Base-by-base conservation (phyloP, 2,329 filamentous ascomycete species). In the Claviceps arundinis region DNA sequence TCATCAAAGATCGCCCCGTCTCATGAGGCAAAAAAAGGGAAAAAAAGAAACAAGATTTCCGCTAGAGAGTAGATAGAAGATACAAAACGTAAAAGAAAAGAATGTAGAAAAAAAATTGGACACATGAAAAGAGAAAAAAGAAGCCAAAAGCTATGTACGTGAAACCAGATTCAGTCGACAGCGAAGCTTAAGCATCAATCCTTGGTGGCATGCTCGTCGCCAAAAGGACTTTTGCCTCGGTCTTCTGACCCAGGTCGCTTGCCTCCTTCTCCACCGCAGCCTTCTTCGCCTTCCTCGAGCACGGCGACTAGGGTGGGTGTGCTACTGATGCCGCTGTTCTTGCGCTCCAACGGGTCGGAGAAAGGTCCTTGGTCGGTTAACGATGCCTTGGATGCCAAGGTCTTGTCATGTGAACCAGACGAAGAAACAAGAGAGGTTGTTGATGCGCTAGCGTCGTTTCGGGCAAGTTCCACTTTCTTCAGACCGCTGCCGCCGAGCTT, bases 331-430 rank as follows among this genome's bases (percentile, higher is more conserved):
- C 50, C 56, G 5, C 57, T 48, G 61, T 50, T 68, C 34, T 58
- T 57, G 50, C 58, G 58, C 50, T 61, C 59, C 2, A 75, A 73
- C 2, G 77, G 78, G 55, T 82, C 80, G 7, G 74, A 73, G 61
- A 84, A 84, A 0, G 80, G 80, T 0, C 80, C 74, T 58, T 80
- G 73, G 54, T 78, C 74, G n/a, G 69, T 58, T 2, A 64, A 60
- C 1, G 75, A 71, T 2, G 76, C 73, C 50, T 76, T 73, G 14
- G 75, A 72, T 45, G 77, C 73, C 41, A 75, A 66, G 1, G 76
- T 77, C 6, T 70, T 68, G 37, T 72, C 67, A 16, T 65, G 68
- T 0, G 74, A 75, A 53, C 50, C 50, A 16, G n/a, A 52, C 46
- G 54, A 52, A 13, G 54, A 55, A 26, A 50, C 54, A 8, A 57